A percentile compares a stretch with the other conserved stretches of the same genome.
Conservation (phyloP, 2,329 filamentous ascomycete species). For the Kalmusia sp. region DNA sequence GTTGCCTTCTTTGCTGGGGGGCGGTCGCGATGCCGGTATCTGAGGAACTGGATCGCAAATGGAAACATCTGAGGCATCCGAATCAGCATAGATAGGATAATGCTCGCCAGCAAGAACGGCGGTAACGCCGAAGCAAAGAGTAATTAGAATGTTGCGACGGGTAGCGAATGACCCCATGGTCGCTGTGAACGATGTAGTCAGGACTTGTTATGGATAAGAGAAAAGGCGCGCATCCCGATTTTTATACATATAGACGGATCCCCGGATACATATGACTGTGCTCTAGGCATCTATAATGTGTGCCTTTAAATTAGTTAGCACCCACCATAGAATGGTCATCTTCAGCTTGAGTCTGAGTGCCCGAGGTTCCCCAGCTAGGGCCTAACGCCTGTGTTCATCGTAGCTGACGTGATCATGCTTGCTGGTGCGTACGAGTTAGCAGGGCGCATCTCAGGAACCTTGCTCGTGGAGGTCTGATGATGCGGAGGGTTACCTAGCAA, state of each 20-base stretch:
- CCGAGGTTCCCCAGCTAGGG: background rate
- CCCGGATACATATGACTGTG: background rate
- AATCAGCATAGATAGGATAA: background rate
- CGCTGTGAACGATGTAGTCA: background rate
- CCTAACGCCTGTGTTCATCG: background rate
- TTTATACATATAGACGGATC: too few relatives aligned
- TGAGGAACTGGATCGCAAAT: background rate
- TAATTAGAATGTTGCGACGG: background rate
- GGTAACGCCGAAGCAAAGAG: background rate
- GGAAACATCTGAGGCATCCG: background rate
- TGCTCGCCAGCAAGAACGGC: background rate
- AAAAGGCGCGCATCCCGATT: too few relatives aligned
- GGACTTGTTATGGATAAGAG: too few relatives aligned
- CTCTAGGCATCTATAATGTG: background rate
- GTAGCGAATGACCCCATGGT: background rate
- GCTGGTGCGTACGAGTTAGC: background rate
- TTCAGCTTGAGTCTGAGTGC: background rate
- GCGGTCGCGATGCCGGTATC: conserved; percentile 1
- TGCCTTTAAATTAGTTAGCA: background rate
- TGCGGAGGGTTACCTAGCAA: background rate
- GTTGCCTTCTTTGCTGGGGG: conserved; percentile 3
- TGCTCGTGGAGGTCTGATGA: background rate
- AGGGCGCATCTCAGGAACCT: background rate
- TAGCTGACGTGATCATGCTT: background rate
- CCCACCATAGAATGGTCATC: background rate